phyloP scores from a whole-genome alignment of 129 eudicot genomes.

The Tagetes erecta region DNA sequence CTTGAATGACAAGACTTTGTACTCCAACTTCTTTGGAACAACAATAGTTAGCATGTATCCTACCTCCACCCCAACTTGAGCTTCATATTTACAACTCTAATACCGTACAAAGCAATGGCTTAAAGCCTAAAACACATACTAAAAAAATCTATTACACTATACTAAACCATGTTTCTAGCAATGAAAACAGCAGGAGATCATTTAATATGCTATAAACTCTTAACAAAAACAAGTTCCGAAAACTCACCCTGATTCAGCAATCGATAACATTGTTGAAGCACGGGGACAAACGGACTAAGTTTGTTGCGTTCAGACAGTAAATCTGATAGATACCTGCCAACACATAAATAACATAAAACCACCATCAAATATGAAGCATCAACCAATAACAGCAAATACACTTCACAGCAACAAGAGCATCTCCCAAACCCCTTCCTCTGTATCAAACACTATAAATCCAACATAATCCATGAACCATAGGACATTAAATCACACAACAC shows the following conservation, averaged over 20 bases:
- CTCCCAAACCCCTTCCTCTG: background rate
- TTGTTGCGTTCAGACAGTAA: conserved; percentile 79
- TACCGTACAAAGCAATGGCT: conserved; percentile 13
- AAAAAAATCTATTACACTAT: conserved; percentile 9
- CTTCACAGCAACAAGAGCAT: conserved; percentile 2
- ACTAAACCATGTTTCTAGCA: background rate
- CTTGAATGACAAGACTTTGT: conserved; percentile 8
- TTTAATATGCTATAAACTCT: conserved; percentile 19
- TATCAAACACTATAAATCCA: background rate
- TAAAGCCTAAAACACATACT: conserved; percentile 2
- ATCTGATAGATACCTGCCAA: conserved; percentile 64
- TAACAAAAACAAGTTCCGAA: conserved; percentile 1
- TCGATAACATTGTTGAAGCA: conserved; percentile 71
- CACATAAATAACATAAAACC: background rate
- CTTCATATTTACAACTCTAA: conserved; percentile 11
- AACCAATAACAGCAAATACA: background rate
- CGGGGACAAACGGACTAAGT: conserved; percentile 72
- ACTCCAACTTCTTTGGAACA: conserved; percentile 20
- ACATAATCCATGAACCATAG: background rate
- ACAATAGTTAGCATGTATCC: conserved; percentile 14
- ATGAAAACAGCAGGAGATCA: background rate
- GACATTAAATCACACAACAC: background rate
- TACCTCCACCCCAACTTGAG: conserved; percentile 16
- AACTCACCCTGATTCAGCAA: conserved; percentile 94
- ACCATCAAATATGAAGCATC: background rate